phyloP scores from a whole-genome alignment of 257 asterid species.

The Solanum virginianum region DNA sequence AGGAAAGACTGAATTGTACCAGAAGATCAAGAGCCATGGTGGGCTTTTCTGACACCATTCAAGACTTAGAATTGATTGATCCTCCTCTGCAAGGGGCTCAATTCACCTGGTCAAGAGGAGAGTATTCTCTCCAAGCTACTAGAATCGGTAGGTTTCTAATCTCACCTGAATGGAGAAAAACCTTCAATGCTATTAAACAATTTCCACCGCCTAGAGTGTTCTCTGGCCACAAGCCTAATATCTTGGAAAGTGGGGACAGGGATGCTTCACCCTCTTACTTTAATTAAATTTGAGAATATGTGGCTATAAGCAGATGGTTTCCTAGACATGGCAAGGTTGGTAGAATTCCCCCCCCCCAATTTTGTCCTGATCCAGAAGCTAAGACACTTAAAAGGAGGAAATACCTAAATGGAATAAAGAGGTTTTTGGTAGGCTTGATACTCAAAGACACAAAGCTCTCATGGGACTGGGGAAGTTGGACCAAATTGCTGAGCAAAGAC shows the following conservation, averaged over 20 bases:
- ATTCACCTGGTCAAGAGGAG: neutral
- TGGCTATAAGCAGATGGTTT: neutral
- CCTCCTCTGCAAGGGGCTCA: neutral
- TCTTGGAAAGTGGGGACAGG: neutral
- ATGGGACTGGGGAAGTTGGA: neutral
- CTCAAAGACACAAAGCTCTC: neutral
- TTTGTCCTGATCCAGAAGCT: neutral
- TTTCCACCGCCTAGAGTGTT: neutral
- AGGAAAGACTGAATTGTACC: neutral
- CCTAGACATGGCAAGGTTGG: neutral
- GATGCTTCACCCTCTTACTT: neutral
- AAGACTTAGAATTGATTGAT: neutral
- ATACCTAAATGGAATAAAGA: neutral
- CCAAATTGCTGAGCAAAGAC: neutral
- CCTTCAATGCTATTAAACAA: no score
- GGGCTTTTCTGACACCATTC: neutral
- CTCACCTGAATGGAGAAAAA: no score
- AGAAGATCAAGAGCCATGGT: neutral
- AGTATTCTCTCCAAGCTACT: neutral
- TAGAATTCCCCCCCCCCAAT: neutral
- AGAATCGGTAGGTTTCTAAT: neutral
- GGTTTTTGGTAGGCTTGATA: neutral
- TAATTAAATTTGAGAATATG: neutral
- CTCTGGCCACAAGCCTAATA: neutral
- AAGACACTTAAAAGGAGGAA: neutral